Evolutionary conservation across 2,329 filamentous ascomycete genomes (phyloP).

Genomic region (Colletotrichum sp.): DNA sequence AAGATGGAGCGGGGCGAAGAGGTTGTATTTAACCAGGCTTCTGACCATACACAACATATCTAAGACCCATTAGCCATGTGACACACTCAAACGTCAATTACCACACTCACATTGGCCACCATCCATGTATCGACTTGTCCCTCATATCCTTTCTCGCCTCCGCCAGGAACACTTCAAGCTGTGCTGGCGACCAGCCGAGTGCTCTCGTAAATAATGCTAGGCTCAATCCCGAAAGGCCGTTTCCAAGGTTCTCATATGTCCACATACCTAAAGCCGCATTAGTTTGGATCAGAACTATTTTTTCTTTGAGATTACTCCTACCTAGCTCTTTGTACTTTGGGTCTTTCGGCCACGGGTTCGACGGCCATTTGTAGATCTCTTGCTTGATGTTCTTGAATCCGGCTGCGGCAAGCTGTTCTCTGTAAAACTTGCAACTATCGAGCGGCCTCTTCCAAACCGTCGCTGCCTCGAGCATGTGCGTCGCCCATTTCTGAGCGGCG

Average conservation of each 20-base stretch:
- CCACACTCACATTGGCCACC: conserved; percentile 40
- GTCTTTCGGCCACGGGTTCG: conserved; percentile 56
- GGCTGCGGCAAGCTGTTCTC: conserved; percentile 48
- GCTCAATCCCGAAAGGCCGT: conserved; percentile 39
- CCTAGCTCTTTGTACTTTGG: conserved; percentile 57
- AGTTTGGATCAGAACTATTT: too few species aligned
- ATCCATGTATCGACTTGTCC: conserved; percentile 37
- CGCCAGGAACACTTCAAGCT: conserved; percentile 37
- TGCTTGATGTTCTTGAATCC: conserved; percentile 59
- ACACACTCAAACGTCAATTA: rapidly evolving
- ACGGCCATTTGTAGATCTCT: conserved; percentile 53
- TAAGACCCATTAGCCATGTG: background rate
- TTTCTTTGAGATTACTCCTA: too few species aligned
- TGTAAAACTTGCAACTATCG: conserved; percentile 31
- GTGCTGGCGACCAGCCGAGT: conserved; percentile 34
- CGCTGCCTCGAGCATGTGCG: conserved; percentile 34
- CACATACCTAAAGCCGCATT: too few species aligned
- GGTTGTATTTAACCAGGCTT: background rate
- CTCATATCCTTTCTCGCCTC: conserved; percentile 36
- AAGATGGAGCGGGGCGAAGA: background rate
- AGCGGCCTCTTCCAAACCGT: conserved; percentile 31
- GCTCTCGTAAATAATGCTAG: conserved; percentile 38
- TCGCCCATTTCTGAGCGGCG: conserved; percentile 35
- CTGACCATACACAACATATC: background rate
- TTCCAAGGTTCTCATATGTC: conserved; percentile 36